Conservation (phyloP, 352 stramenopile genomes). For the Pythium dissimile region DNA sequence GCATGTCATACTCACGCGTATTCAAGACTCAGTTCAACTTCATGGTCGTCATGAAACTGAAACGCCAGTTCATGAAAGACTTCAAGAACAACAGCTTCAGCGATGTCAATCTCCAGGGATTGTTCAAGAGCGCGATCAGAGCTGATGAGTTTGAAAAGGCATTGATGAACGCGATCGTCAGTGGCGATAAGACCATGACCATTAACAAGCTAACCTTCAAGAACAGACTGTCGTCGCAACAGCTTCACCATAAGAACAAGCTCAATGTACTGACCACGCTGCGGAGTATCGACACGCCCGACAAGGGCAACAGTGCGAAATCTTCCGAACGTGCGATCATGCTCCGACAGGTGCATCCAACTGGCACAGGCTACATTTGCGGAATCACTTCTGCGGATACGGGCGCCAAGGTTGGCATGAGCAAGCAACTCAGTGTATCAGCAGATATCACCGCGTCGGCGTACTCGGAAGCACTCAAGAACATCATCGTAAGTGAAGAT, state of each 20-base stretch:
- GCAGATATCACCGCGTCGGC: conserved; percentile 6
- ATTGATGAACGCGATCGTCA: conserved; percentile 15
- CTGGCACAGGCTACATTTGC: conserved; percentile 15
- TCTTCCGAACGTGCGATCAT: conserved; percentile 10
- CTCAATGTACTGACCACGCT: conserved; percentile 12
- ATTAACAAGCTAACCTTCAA: conserved; percentile 16
- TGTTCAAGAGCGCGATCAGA: conserved; percentile 18
- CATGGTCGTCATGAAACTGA: conserved; percentile 11
- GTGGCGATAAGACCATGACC: conserved; percentile 13
- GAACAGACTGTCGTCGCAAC: conserved; percentile 13
- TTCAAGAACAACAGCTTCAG: conserved; percentile 18
- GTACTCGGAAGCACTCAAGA: conserved; percentile 10
- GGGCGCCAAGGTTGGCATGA: conserved; percentile 14
- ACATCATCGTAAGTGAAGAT: conserved; percentile 5
- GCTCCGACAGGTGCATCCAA: conserved; percentile 10
- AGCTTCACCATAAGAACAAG: conserved; percentile 18
- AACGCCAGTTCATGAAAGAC: conserved; percentile 18
- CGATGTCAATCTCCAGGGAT: conserved; percentile 9
- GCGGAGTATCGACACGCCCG: conserved; percentile 7
- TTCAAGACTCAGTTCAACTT: conserved; percentile 20
- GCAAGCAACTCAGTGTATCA: conserved; percentile 14
- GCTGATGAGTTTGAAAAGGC: conserved; percentile 15
- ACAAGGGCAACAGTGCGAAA: conserved; percentile 14
- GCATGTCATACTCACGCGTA: conserved; percentile 12
- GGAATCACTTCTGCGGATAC: conserved; percentile 17